Evolutionary conservation across 1,139 yeast species (phyloP), one percentile per base, ranked within the genome.

Genomic region (Pichia sorboxylosa): DNA sequence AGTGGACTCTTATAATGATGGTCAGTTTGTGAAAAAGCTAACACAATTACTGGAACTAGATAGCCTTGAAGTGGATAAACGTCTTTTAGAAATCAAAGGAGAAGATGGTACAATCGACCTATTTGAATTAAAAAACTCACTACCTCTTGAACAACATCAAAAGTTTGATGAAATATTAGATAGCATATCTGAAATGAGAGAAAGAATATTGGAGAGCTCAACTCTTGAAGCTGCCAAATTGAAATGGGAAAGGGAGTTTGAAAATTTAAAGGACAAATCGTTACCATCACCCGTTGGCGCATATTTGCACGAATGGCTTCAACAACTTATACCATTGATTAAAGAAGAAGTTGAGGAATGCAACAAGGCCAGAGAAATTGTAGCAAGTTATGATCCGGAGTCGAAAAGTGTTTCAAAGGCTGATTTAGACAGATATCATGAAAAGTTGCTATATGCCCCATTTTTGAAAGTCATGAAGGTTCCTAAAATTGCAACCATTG

Each of bases 201-300:
- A 90, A 53, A 61, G 72, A 35, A 68, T 69, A 30, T 55, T 90
- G 27, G 98, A 90, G 52, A 65, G 74, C 22, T 67, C 80, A 38
- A 92, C 94, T 4, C 65, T 80, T 8, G 90, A 81, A 45, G 90
- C 90, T 3, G 94, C 97, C 0, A 73, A 69, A 41, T 83, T 77
- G 48, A 79, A 81, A 52, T 90, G 97, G 97, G 77, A 73, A 49
- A 78, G 76, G 46, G 90, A 79, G 43, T 79, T 72, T 47, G 92
- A 83, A 46, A 77, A 72, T 37, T 64, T 78, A 53, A 70, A 69
- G 39, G 69, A 52, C 34, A 51, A 49, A 30, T 40, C 73, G 17
- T 58, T 76, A 30, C 66, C 71, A 34, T 69, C 72, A 39, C 67
- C 73, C 5, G 59, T 87, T 32, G 85, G 83, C 41, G 78, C 75